phyloP scores from a whole-genome alignment of 192 early-diverging fungal species.

The Kappamyces sp. region DNA sequence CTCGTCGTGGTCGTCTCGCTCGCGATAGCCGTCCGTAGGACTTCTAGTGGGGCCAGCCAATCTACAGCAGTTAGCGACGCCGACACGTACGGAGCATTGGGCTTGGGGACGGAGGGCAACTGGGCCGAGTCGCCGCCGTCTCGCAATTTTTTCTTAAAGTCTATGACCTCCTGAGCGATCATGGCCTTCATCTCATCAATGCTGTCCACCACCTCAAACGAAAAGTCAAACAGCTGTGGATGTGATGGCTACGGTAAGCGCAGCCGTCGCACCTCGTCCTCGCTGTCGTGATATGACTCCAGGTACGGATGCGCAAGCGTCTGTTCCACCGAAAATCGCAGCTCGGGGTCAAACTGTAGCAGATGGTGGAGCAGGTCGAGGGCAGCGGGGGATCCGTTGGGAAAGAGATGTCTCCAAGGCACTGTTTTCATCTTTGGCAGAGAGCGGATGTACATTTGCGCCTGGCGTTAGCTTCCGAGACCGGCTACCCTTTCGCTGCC shows the following conservation, averaged over 20 bases:
- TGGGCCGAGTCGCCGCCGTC: background rate
- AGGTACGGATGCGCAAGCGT: conserved; percentile 90
- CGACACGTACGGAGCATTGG: background rate
- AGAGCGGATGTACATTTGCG: conserved; percentile 91
- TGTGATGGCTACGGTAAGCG: conserved; percentile 50
- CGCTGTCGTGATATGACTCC: conserved; percentile 84
- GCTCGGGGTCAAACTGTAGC: conserved; percentile 87
- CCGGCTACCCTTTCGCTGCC: conserved; percentile 76
- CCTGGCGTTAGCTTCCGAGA: conserved; percentile 35
- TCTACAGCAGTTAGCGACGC: conserved; percentile 7
- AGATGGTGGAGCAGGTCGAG: conserved; percentile 84
- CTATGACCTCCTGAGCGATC: conserved; percentile 35
- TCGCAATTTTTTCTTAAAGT: background rate
- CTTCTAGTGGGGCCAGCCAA: conserved; percentile 35
- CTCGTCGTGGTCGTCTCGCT: conserved; percentile 39
- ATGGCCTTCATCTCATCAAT: conserved; percentile 72
- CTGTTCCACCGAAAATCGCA: conserved; percentile 89
- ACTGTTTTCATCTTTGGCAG: conserved; percentile 85
- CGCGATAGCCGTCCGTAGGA: conserved; percentile 23
- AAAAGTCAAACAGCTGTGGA: conserved; percentile 69
- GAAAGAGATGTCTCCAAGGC: conserved; percentile 82
- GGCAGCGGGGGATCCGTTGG: conserved; percentile 72
- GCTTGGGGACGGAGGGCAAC: background rate
- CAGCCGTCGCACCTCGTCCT: conserved; percentile 54
- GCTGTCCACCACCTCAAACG: conserved; percentile 69